Evolutionary conservation across 2,329 filamentous ascomycete genomes (phyloP).

Genomic region (Periconia digitata): DNA sequence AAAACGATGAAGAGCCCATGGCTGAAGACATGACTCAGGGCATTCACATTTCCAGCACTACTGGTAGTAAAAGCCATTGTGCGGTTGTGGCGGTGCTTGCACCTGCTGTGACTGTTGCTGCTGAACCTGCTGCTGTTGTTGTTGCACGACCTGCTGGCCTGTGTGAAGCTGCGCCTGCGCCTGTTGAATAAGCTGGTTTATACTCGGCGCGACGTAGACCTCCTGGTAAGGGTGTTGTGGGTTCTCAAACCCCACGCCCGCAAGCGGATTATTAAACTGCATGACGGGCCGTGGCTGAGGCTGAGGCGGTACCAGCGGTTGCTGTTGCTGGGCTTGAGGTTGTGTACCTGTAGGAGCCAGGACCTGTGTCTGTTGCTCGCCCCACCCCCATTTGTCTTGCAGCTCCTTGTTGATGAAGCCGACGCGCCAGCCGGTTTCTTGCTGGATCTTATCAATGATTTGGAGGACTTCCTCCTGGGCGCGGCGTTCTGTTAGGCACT

Average conservation of each 20-base stretch:
- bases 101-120: background rate
- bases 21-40: no score
- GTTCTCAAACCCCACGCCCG: constrained; percentile 72
- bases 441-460: constrained; percentile 74
- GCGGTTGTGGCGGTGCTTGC: background rate
- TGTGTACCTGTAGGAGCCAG: constrained; percentile 10
- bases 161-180: constrained; percentile 13
- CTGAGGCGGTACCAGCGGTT: constrained; percentile 17
- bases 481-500: constrained; percentile 65
- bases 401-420: constrained; percentile 72
- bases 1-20: background rate
- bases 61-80: constrained; percentile 1
- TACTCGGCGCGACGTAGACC: constrained; percentile 74
- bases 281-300: constrained; percentile 24
- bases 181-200: constrained; percentile 23
- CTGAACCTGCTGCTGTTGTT: constrained; percentile 5
- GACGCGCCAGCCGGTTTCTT: constrained; percentile 77
- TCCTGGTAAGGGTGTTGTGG: constrained; percentile 81
- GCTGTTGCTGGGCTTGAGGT: constrained; percentile 27
- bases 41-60: background rate
- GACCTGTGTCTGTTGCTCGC: constrained; percentile 43
- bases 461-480: constrained; percentile 81
- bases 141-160: background rate
- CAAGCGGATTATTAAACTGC: constrained; percentile 69
- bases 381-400: constrained; percentile 77